Evolutionary conservation across 768 basidiomycete genomes (phyloP), one percentile per base, ranked within the genome.

Genomic region (Lepiota venenata): DNA sequence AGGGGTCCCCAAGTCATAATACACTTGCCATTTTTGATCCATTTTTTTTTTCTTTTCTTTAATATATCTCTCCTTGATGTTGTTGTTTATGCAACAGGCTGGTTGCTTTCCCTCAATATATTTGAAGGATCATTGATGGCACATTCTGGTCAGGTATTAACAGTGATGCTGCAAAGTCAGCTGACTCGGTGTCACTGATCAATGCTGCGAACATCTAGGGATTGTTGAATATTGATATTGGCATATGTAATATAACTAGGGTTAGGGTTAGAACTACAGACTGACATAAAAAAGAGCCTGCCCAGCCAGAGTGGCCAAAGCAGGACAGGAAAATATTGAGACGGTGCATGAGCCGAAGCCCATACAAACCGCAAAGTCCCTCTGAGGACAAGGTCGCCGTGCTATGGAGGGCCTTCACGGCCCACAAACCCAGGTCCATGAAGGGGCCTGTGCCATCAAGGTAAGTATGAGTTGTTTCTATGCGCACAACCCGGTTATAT

Each of bases 251-350:
- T 25, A 2, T 25, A 25, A 25, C 7, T 72, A 72, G 58, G 78
- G 77, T 78, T 80, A 80, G 75, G 75, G 75, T 78, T 78, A 78
- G 71, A 20, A 56, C 14, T 2, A 56, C 3, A 12, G 14, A 62
- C 54, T 18, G 47, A n/a, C 61, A 58, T 47, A 60, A 71, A 69
- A 74, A 73, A 74, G 58, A 70, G 76, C 77, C 77, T 69, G 66
- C 75, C 71, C 73, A 78, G 78, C 78, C 78, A 79, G 79, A 81
- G 79, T 79, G 82, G 81, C 81, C 77, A 63, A 74, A 77, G 77
- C 72, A 73, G 81, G 80, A 85, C 83, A 71, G 84, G 83, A 77
- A 87, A 87, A 87, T 86, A 86, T 86, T 85, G 61, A 75, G 83
- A 85, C 82, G 78, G 78, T 87, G 83, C 85, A 84, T 84, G 80